Conservation (phyloP, 192 early-diverging fungal species). For the Dissophora globulifera region DNA sequence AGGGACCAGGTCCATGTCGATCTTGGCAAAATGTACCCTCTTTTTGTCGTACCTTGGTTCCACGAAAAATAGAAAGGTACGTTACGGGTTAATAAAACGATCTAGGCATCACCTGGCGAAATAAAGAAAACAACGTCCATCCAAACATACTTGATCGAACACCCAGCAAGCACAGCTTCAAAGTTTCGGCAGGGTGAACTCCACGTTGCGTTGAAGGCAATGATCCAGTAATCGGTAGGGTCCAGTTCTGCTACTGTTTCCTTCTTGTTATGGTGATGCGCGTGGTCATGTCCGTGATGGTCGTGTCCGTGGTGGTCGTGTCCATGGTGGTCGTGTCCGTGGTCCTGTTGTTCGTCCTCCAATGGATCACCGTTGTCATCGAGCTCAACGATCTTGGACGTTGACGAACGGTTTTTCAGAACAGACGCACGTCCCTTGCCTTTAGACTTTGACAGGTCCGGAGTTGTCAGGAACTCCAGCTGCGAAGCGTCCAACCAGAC, state of each 20-base stretch:
- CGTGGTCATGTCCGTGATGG: conserved; percentile 3
- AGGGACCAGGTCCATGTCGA: conserved; percentile 61
- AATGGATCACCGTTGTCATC: conserved; percentile 25
- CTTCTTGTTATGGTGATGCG: neutral
- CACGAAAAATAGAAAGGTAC: too few relatives aligned
- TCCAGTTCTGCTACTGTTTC: conserved; percentile 10
- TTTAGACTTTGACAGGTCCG: conserved; percentile 10
- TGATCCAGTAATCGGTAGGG: conserved; percentile 60
- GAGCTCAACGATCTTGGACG: conserved; percentile 47
- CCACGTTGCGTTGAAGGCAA: conserved; percentile 65
- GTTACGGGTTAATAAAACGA: too few relatives aligned
- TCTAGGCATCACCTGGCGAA: too few relatives aligned
- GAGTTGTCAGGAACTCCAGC: conserved; percentile 33
- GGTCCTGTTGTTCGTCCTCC: conserved; percentile 6
- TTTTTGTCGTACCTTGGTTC: conserved; percentile 47
- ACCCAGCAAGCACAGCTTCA: conserved; percentile 59
- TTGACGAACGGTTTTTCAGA: conserved; percentile 7
- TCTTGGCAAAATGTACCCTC: conserved; percentile 58
- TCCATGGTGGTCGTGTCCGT: conserved; percentile 5
- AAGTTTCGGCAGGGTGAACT: conserved; percentile 61
- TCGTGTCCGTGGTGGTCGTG: too few relatives aligned
- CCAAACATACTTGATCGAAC: conserved; percentile 56
- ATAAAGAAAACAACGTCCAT: neutral
- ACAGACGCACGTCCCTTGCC: conserved; percentile 8
- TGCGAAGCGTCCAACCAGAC: conserved; percentile 51